phyloP scores from a whole-genome alignment of 768 basidiomycete species.

The Termitomyces sp. region DNA sequence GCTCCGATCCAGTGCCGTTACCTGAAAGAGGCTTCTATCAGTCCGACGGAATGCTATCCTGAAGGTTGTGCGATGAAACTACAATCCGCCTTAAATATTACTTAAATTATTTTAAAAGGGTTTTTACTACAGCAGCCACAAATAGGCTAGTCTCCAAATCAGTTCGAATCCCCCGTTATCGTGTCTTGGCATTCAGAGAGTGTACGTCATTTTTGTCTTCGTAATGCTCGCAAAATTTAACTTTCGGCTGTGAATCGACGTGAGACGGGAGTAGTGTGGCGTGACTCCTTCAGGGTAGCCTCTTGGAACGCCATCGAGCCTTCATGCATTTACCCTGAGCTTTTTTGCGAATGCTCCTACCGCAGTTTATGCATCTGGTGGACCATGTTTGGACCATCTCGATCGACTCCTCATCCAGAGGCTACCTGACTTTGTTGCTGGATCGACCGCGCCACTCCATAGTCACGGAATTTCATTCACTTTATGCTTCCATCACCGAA shows the following conservation, averaged over 20 bases:
- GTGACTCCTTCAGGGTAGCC: neutral
- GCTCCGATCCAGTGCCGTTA: neutral
- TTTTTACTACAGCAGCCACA: neutral
- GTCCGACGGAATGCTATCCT: neutral
- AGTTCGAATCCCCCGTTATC: neutral
- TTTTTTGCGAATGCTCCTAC: neutral
- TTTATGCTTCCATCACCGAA: neutral
- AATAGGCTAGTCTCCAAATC: neutral
- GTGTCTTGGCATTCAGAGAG: neutral
- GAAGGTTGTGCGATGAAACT: neutral
- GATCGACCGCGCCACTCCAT: neutral
- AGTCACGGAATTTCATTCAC: neutral
- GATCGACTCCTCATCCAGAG: neutral
- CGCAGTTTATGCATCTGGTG: no score
- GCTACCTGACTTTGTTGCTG: neutral
- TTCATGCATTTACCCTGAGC: neutral
- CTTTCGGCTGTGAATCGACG: neutral
- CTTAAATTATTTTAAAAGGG: neutral
- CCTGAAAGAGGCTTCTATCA: neutral
- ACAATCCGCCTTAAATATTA: neutral
- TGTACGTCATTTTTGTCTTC: neutral
- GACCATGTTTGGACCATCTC: neutral
- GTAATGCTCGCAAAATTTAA: neutral
- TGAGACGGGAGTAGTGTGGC: neutral
- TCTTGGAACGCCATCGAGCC: neutral